Evolutionary conservation across 768 basidiomycete genomes (phyloP).

Genomic region (Galerina marginata): DNA sequence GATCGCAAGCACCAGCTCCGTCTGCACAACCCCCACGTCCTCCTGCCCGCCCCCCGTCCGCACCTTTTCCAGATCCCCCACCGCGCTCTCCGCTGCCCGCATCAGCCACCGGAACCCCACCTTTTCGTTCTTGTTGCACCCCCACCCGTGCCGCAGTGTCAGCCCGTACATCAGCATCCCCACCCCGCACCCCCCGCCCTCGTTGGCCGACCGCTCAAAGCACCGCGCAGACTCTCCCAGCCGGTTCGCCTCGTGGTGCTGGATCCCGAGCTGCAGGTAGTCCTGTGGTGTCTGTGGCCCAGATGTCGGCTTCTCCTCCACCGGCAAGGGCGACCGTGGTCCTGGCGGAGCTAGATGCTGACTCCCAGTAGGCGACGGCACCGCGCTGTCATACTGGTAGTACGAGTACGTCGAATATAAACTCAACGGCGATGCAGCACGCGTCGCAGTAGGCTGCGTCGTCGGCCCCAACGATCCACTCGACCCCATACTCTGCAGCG

Average conservation of each 20-base stretch:
- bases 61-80: conserved; percentile 74
- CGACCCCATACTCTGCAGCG: not conserved
- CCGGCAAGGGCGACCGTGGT: conserved; percentile 15
- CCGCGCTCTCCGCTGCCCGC: conserved; percentile 81
- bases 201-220: conserved; percentile 79
- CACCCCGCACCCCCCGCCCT: conserved; percentile 80
- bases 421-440: conserved; percentile 18
- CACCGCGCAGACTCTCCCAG: conserved; percentile 69
- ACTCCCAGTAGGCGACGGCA: conserved; percentile 49
- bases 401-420: conserved; percentile 73
- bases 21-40: conserved; percentile 52
- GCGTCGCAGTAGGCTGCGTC: not conserved
- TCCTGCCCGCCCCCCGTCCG: conserved; percentile 49
- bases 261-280: conserved; percentile 77
- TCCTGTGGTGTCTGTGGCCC: conserved; percentile 58
- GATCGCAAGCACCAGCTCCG: conserved; percentile 85
- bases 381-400: conserved; percentile 57
- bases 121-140: conserved; percentile 78
- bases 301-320: not conserved
- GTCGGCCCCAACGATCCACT: conserved; percentile 1
- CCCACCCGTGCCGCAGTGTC: conserved; percentile 88
- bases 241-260: conserved; percentile 76
- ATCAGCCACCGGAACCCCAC: conserved; percentile 83
- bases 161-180: conserved; percentile 96
- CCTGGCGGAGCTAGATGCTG: conserved; percentile 20